Conservation (phyloP, 306 rosid species). For the Prunus kanzakura region DNA sequence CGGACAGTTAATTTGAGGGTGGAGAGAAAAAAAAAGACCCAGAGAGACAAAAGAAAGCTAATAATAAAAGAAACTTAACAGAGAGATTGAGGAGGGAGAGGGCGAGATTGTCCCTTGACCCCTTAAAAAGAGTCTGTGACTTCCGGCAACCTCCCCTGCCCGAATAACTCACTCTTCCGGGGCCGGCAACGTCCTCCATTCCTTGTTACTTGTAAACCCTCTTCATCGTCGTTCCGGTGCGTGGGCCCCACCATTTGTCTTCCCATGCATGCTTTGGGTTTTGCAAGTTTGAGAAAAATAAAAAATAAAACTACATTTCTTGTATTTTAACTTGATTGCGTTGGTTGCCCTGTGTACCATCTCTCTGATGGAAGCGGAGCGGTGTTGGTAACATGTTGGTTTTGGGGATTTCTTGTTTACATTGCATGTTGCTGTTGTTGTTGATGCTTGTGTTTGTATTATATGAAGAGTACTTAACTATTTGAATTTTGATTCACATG, state of each 20-base stretch:
- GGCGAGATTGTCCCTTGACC: neutral
- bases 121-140: conserved; percentile 3
- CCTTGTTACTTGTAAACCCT: neutral
- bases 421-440: neutral
- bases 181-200: conserved; percentile 8
- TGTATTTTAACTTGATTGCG: neutral
- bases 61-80: neutral
- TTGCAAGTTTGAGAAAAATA: neutral
- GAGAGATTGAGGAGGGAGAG: neutral
- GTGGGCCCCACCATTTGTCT: neutral
- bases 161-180: conserved; percentile 16
- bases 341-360: no score
- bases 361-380: no score
- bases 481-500: conserved; percentile 15
- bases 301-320: neutral
- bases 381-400: no score
- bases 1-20: neutral
- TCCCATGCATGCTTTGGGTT: neutral
- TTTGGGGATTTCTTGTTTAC: no score
- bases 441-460: neutral
- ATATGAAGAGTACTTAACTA: neutral
- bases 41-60: neutral
- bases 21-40: neutral
- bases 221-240: neutral
- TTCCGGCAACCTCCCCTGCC: conserved; percentile 25